Conservation (phyloP, 768 basidiomycete genomes). For the Leucocoprinus sp. region DNA sequence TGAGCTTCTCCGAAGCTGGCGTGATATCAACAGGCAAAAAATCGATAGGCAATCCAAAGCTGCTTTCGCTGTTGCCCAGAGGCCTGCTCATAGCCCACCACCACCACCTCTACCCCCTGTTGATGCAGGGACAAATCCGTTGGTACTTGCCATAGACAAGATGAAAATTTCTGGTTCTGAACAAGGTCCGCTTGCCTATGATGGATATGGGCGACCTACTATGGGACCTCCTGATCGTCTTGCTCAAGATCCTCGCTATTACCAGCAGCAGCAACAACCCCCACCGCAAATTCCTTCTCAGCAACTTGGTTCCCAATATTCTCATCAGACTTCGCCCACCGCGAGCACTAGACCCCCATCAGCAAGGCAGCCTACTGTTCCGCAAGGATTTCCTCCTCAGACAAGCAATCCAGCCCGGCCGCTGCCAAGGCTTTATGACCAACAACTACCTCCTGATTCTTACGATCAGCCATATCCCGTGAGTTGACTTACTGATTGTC, state of each 20-base stretch:
- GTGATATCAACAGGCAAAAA: slow-evolving; percentile 75
- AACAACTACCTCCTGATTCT: slow-evolving; percentile 18
- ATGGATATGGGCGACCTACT: slow-evolving; percentile 32
- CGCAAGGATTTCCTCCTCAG: slow-evolving; percentile 29
- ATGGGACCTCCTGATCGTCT: slow-evolving; percentile 30
- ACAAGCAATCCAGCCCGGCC: slow-evolving; percentile 24
- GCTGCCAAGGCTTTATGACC: slow-evolving; percentile 20
- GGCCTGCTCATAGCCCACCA: slow-evolving; percentile 6
- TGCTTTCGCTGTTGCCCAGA: slow-evolving; percentile 1
- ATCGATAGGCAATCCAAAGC: slow-evolving; percentile 10
- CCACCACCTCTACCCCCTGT: neutral
- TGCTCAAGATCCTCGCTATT: slow-evolving; percentile 33
- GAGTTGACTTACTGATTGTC: neutral
- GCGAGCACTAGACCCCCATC: slow-evolving; percentile 30
- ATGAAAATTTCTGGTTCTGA: slow-evolving; percentile 38
- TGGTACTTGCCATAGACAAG: slow-evolving; percentile 30
- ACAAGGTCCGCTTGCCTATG: slow-evolving; percentile 20
- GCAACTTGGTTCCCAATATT: slow-evolving; percentile 22
- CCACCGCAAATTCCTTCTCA: slow-evolving; percentile 18
- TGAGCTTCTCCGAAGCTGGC: slow-evolving; percentile 81
- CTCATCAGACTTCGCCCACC: slow-evolving; percentile 14
- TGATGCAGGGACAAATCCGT: neutral
- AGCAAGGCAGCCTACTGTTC: slow-evolving; percentile 34
- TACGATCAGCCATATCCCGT: slow-evolving; percentile 21
- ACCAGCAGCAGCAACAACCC: slow-evolving; percentile 20